These are phyloP conservation scores for Pyrus communis DNA, from an alignment of 306 rosid genomes.

Conservation along the genomic window DNA sequence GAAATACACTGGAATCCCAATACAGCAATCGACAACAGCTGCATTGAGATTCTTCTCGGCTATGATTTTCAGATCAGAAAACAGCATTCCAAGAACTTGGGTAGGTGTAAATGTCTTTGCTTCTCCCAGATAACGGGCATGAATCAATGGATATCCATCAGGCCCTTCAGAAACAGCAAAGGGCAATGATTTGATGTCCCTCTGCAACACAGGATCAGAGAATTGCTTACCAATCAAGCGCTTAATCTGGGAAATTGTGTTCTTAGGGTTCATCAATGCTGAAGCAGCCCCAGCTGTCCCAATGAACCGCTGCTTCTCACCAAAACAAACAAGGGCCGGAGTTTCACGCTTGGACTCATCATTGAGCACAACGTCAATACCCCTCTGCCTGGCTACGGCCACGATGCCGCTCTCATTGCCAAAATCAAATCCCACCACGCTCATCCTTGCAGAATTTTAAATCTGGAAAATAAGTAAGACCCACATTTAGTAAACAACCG, in stretches of 20 bases:
- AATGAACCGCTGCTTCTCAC: constrained; percentile 85
- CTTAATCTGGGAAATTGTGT: constrained; percentile 77
- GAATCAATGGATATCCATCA: constrained; percentile 82
- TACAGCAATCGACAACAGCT: constrained; percentile 84
- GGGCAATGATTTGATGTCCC: constrained; percentile 67
- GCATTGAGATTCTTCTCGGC: constrained; percentile 77
- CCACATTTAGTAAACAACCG: background rate
- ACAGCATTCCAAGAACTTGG: constrained; percentile 75
- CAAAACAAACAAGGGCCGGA: constrained; percentile 91
- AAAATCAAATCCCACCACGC: constrained; percentile 94
- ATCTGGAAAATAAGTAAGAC: constrained; percentile 6
- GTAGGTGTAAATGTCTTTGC: constrained; percentile 59
- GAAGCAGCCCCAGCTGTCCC: constrained; percentile 97
- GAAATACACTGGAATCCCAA: constrained; percentile 88
- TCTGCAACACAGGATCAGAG: constrained; percentile 75
- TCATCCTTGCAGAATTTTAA: constrained; percentile 44
- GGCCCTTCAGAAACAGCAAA: constrained; percentile 68
- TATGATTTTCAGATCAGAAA: constrained; percentile 68
- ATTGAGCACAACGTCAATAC: constrained; percentile 89
- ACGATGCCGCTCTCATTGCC: constrained; percentile 97
- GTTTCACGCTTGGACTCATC: constrained; percentile 97
- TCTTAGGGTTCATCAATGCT: constrained; percentile 91
- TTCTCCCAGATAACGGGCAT: constrained; percentile 69
- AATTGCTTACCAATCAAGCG: constrained; percentile 64
- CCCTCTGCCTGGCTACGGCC: constrained; percentile 94